Evolutionary conservation across 495 filamentous ascomycete genomes (phyloP), one percentile per base, ranked within the genome.

Genomic region (Podospora australis): DNA sequence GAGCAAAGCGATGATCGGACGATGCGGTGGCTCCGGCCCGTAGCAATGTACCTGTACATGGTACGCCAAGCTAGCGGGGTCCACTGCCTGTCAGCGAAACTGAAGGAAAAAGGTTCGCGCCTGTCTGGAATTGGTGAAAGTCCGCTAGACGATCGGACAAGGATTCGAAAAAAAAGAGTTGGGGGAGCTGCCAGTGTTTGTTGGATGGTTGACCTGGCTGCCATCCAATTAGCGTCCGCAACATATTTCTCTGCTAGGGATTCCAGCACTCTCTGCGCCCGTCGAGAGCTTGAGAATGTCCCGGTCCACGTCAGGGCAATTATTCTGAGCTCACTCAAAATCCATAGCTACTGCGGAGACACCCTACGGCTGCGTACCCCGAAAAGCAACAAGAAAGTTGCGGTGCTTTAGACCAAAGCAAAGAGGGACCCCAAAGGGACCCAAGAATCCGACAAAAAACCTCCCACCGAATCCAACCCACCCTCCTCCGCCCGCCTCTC

Each of bases 91-190:
- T 58, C 59, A 65, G 54, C 50, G 22, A 14, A 21, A 20, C 24
- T 32, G 41, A 39, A 36, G 47, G 43, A 46, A 26, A 50, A 45
- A 32, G 34, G 44, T 28, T 34, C 24, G 39, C 38, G n/a, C 39
- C 24, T 50, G 24, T 43, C 45, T 46, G 32, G 49, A 54, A 50
- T 43, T 47, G 56, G 57, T 56, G 54, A 55, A 57, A 56, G 60
- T 56, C 58, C 54, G 58, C 46, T 49, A 42, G 50, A 35, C 46
- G 51, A 55, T 61, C 58, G 58, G 56, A 63, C 63, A 52, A 53
- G 58, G 63, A 51, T 55, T 22, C 39, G n/a, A 1, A 17, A 16
- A n/a, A 60, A 62, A 66, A 66, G 53, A 64, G 61, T 64, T 66
- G 60, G 63, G 40, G 62, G 58, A 63, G 55, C 46, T 48, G 52